Evolutionary conservation across 2,329 filamentous ascomycete genomes (phyloP), one percentile per base, ranked within the genome.

Genomic region (Fusarium guadeloupense): DNA sequence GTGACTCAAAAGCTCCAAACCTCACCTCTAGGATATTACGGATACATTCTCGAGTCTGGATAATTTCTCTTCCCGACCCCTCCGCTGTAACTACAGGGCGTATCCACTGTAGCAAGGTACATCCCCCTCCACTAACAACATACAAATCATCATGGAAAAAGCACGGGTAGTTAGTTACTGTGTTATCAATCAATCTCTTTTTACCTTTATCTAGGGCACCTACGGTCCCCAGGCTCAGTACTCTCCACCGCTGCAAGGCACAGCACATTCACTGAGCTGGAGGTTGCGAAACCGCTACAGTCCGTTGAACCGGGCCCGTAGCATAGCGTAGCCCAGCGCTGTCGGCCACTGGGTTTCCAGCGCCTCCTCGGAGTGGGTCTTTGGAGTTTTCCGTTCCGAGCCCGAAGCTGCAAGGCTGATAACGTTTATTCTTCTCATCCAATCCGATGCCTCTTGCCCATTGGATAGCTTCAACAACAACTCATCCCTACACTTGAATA

Each of bases 381-480:
- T n/a, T 51, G 54, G 42, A 31, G 60, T 31, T 59, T 65, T 63
- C 66, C 51, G 53, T 40, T n/a, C n/a, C n/a, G n/a, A n/a, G n/a
- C n/a, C 44, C 40, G 33, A 55, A 25, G 23, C 13, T 64, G 55
- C 61, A 57, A 62, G 66, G 64, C 66, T 69, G 54, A 54, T 26
- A 53, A 17, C 14, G 34, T 54, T 44, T 34, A 33, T 23, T 49
- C 62, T 62, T 34, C 23, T 48, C 40, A 16, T 25, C 28, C 19
- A 39, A 37, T 45, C n/a, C n/a, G n/a, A n/a, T n/a, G n/a, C n/a
- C n/a, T n/a, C n/a, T 40, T 52, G 50, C 60, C 64, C 39, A 64
- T 58, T 64, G 61, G 61, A 58, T 54, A 50, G 46, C 61, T 57
- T 65, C 61, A 62, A 64, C 43, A 46, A 66, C 56, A 52, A 40